Conservation (phyloP, 768 basidiomycete species). For the Lyophyllum atratum region DNA sequence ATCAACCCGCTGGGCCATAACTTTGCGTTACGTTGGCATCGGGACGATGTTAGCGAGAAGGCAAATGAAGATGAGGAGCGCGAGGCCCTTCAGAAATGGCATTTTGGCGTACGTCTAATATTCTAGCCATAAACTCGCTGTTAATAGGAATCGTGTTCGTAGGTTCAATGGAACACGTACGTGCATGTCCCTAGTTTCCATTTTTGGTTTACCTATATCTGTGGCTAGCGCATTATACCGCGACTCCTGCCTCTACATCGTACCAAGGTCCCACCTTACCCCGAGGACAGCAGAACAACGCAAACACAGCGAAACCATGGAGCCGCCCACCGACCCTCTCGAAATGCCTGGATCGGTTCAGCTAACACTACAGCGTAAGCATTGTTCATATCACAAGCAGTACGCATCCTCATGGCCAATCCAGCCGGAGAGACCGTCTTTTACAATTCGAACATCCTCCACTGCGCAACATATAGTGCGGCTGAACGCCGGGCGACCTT, state of each 20-base stretch:
- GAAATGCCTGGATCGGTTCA: constrained; percentile 71
- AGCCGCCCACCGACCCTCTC: constrained; percentile 56
- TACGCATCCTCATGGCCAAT: not conserved
- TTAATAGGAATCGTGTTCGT: not conserved
- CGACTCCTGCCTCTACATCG: constrained; percentile 70
- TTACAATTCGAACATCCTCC: constrained; percentile 79
- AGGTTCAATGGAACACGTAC: constrained; percentile 87
- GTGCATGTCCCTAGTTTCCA: constrained; percentile 18
- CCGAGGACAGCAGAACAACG: constrained; percentile 63
- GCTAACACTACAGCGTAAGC: constrained; percentile 55
- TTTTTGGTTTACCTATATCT: not conserved
- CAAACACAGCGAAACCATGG: constrained; percentile 47
- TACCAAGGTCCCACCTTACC: constrained; percentile 65
- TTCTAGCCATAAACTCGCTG: not conserved
- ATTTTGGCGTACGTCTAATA: constrained; percentile 59
- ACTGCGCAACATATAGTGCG: constrained; percentile 66
- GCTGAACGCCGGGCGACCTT: constrained; percentile 58
- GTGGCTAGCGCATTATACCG: constrained; percentile 60
- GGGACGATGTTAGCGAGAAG: constrained; percentile 68
- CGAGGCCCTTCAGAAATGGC: constrained; percentile 56
- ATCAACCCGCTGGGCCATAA: constrained; percentile 66
- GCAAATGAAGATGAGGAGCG: constrained; percentile 63
- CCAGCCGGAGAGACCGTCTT: constrained; percentile 77
- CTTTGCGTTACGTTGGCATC: constrained; percentile 80
- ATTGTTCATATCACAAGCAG: not conserved